Percentiles rank a stretch among this genome's conserved stretches.
Evolutionary conservation across 2,329 filamentous ascomycete species (phyloP).

Genomic region (Pseudogymnoascus sp.): DNA sequence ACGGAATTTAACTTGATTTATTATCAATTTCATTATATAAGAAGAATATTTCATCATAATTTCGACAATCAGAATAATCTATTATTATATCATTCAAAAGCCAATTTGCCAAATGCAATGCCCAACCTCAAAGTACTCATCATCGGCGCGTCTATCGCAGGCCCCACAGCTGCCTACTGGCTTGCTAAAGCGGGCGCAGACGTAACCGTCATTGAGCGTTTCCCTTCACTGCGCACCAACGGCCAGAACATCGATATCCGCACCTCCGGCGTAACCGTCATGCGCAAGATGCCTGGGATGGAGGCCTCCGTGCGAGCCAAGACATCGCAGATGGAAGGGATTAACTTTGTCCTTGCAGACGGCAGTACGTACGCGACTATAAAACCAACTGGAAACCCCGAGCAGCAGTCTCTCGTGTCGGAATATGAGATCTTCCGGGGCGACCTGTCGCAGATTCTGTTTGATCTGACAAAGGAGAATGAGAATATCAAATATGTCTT

Average conservation of each 20-base stretch:
- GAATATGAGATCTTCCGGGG: constrained; percentile 35
- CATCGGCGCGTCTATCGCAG: constrained; percentile 30
- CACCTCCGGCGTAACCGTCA: constrained; percentile 31
- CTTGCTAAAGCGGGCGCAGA: constrained; percentile 34
- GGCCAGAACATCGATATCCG: constrained; percentile 35
- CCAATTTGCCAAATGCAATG: not conserved
- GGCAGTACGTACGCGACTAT: constrained; percentile 33
- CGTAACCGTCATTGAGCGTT: constrained; percentile 36
- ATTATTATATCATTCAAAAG: not conserved
- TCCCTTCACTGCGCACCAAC: constrained; percentile 33
- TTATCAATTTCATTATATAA: not conserved
- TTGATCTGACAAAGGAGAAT: constrained; percentile 33
- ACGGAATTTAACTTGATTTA: not conserved
- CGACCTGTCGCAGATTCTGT: constrained; percentile 36
- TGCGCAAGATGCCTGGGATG: constrained; percentile 35
- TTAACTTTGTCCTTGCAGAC: constrained; percentile 34
- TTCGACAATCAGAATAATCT: not conserved
- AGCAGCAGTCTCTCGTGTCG: constrained; percentile 35
- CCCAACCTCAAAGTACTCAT: constrained; percentile 25
- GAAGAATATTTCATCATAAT: not conserved
- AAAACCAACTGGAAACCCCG: constrained; percentile 29
- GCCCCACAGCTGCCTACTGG: constrained; percentile 32
- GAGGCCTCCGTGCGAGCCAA: constrained; percentile 31
- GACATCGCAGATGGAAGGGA: constrained; percentile 36
- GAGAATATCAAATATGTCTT: constrained; percentile 24